Evolutionary conservation across 2,329 filamentous ascomycete genomes (phyloP), one percentile per base, ranked within the genome.

Genomic region (Diplocarpon rosae): DNA sequence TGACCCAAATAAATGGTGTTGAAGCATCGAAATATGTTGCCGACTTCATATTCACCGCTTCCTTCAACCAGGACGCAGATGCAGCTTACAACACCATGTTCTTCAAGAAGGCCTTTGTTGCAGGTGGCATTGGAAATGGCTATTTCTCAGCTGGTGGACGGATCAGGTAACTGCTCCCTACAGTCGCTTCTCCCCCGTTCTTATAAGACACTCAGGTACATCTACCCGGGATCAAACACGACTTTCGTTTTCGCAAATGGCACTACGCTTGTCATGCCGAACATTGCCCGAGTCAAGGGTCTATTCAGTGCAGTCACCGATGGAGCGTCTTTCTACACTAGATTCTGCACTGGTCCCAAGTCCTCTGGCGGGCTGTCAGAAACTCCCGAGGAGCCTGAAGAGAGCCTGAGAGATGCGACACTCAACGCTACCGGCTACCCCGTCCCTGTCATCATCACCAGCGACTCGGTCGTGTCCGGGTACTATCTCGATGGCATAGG

Each of bases 1-100:
- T 81, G 29, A 61, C 63, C 1, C 59, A 69, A 46, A 79, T 81
- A 57, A 74, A 81, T 52, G 76, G 71, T n/a, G 59, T 69, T 36
- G 66, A 76, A 35, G 73, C 70, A 2, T 66, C 66, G 5, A 64
- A 65, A 1, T 72, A 66, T 47, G 62, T 78, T 14, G 62, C 69
- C 34, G 63, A 70, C 2, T 68, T 67, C 57, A 66, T 62, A 45
- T 61, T 61, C 54, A 53, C 57, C 36, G 54, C 59, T 48, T 51
- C 64, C 43, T 47, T 58, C 52, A 47, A 66, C 33, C 66, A 67
- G 50, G 66, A 68, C 40, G 56, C 56, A 16, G 65, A 68, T 50
- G 62, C 66, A 7, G 63, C 61, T 5, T 68, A 66, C 42, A 68
- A 68, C 49, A 62, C 61, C 5, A 61, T 67, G 56, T 67, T 68